These are phyloP conservation scores for Rhizophagus sp. DNA, from an alignment of 192 early-diverging fungal species.

Conservation along the genomic window DNA sequence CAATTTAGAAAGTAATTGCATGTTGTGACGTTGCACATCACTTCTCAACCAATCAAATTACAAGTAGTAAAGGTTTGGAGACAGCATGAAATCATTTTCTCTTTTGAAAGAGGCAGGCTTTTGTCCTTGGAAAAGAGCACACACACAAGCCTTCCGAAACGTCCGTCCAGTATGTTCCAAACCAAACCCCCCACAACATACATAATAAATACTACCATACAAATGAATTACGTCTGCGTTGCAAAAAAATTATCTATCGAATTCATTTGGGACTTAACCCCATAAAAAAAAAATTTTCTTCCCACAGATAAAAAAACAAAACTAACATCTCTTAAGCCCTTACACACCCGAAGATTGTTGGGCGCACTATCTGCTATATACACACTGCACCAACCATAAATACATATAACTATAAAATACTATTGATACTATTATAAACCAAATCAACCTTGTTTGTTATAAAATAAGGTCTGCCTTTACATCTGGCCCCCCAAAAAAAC, in stretches of 20 bases:
- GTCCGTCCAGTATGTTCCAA: conserved; percentile 20
- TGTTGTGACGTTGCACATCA: conserved; percentile 24
- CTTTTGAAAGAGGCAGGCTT: conserved; percentile 27
- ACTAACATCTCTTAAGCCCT: conserved; percentile 11
- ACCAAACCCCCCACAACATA: conserved; percentile 18
- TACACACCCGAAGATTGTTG: conserved; percentile 20
- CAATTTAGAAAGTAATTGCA: conserved; percentile 8
- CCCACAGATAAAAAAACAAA: conserved; percentile 5
- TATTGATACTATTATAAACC: conserved; percentile 1
- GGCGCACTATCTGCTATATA: not conserved
- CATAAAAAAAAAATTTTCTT: conserved; percentile 12
- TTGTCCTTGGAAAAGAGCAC: conserved; percentile 18
- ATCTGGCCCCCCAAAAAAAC: not conserved
- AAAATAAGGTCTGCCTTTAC: not conserved
- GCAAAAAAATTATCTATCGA: conserved; percentile 15
- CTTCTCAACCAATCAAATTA: not conserved
- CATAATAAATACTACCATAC: conserved; percentile 24
- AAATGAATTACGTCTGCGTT: conserved; percentile 25
- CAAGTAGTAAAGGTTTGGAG: conserved; percentile 20
- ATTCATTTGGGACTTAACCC: conserved; percentile 17
- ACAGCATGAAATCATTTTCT: conserved; percentile 27
- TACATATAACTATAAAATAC: conserved; percentile 5
- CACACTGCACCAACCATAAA: not conserved
- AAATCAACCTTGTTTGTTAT: not conserved
- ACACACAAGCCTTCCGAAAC: conserved; percentile 25